phyloP scores from a whole-genome alignment of 306 rosid genomes.

The Potentilla sterilis region DNA sequence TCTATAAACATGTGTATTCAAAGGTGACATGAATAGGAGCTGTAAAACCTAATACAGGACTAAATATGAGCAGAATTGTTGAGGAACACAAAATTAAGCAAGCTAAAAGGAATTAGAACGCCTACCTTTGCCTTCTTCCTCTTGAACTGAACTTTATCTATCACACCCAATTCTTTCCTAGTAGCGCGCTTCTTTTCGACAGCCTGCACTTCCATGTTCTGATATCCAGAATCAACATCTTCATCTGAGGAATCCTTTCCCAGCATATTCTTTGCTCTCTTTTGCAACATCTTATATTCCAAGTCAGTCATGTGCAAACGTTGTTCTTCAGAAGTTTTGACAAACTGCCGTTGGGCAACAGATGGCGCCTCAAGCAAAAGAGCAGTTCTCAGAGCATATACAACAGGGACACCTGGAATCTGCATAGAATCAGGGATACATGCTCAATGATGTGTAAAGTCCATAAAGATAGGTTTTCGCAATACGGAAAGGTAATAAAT shows the following conservation, averaged over 20 bases:
- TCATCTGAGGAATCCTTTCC: constrained; percentile 28
- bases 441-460: neutral
- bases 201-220: constrained; percentile 27
- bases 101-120: constrained; percentile 6
- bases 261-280: constrained; percentile 21
- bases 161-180: constrained; percentile 35
- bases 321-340: constrained; percentile 55
- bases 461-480: neutral
- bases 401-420: constrained; percentile 82
- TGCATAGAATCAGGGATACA: constrained; percentile 21
- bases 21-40: neutral
- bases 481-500: neutral
- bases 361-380: constrained; percentile 72
- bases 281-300: constrained; percentile 42
- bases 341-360: constrained; percentile 52
- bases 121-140: constrained; percentile 88
- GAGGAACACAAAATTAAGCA: neutral
- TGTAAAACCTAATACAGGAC: neutral
- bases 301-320: constrained; percentile 50
- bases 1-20: neutral
- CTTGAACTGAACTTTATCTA: constrained; percentile 70
- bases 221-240: constrained; percentile 38
- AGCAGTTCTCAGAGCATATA: constrained; percentile 65
- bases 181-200: constrained; percentile 18
- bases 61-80: neutral